Conservation (phyloP, 495 filamentous ascomycete genomes). For the Trichoderma parareesei region DNA sequence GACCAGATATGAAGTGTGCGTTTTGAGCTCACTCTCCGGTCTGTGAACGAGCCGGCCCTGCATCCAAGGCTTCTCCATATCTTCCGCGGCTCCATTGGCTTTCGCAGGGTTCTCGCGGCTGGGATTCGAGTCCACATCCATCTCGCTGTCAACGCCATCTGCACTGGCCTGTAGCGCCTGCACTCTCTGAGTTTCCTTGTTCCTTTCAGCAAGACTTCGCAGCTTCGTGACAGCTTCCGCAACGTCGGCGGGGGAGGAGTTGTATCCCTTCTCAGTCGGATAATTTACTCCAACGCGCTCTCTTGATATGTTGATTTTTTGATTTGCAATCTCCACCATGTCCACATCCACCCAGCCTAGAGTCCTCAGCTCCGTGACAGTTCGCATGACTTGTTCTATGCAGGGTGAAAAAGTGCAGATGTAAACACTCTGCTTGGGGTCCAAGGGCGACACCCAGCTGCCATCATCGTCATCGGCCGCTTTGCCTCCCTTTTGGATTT, state of each 20-base stretch:
- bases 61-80: conserved; percentile 35
- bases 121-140: conserved; percentile 2
- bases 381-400: conserved; percentile 87
- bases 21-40: conserved; percentile 82
- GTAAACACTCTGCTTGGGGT: conserved; percentile 55
- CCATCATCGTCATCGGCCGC: conserved; percentile 13
- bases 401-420: conserved; percentile 95
- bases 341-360: conserved; percentile 84
- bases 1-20: conserved; percentile 88
- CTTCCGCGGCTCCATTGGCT: conserved; percentile 13
- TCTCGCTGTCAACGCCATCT: conserved; percentile 21
- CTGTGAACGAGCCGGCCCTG: conserved; percentile 71
- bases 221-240: conserved; percentile 68
- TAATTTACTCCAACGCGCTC: conserved; percentile 60
- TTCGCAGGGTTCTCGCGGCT: conserved; percentile 16
- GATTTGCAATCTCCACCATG: conserved; percentile 79
- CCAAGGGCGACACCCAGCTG: conserved; percentile 56
- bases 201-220: conserved; percentile 47
- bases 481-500: conserved; percentile 14
- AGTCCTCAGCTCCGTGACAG: conserved; percentile 66
- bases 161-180: conserved; percentile 6
- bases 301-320: conserved; percentile 69
- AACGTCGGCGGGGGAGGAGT: conserved; percentile 55
- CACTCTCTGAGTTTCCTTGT: conserved; percentile 44
- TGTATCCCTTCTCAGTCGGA: conserved; percentile 32